Percentiles rank a stretch among this genome's conserved stretches.
Evolutionary conservation across 257 asterid species (phyloP).

Genomic region (Solanum lycopersicoides): DNA sequence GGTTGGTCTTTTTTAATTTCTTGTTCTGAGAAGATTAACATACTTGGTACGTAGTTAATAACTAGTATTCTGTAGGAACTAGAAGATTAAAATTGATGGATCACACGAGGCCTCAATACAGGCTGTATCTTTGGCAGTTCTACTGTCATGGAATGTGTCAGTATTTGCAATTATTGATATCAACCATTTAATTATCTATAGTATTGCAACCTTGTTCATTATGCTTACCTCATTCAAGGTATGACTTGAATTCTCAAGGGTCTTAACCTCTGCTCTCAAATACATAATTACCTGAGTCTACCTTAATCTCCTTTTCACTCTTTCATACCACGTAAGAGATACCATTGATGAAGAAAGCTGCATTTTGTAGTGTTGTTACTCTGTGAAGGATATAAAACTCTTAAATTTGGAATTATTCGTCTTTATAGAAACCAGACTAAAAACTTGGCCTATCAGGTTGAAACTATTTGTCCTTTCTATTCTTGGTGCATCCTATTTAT

Average conservation of each 20-base stretch:
- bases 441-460: not conserved
- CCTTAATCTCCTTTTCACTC: not conserved
- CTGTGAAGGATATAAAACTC: not conserved
- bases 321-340: not conserved
- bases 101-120: slow-evolving; percentile 69
- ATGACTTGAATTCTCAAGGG: not conserved
- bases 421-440: not conserved
- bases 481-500: not conserved
- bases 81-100: slow-evolving; percentile 61
- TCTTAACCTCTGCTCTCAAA: not conserved
- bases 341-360: not conserved
- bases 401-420: not conserved
- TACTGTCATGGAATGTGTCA: slow-evolving; percentile 76
- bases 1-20: no score
- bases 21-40: not conserved
- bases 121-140: slow-evolving; percentile 78
- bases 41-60: not conserved
- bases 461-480: not conserved
- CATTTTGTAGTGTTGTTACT: not conserved
- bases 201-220: not conserved
- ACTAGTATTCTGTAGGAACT: slow-evolving; percentile 37
- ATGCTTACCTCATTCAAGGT: not conserved
- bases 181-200: not conserved
- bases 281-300: not conserved
- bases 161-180: slow-evolving; percentile 1